Conservation (phyloP, 2,329 filamentous ascomycete species). For the Huntiella abstrusa region DNA sequence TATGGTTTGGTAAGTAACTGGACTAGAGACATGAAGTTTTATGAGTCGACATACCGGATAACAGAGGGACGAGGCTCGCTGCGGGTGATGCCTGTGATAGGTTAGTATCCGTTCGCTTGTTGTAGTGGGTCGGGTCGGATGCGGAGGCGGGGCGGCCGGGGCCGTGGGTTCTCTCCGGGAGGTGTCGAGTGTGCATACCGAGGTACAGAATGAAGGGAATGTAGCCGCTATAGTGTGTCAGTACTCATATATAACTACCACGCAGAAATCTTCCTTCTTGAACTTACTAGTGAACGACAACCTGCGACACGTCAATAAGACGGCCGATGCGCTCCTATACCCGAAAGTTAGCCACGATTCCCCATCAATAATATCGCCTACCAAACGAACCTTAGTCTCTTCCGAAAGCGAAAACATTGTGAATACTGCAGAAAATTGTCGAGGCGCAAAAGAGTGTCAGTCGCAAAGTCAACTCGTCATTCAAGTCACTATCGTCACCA, state of each 20-base stretch:
- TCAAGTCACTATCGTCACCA: background rate
- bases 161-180: background rate
- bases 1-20: constrained; percentile 15
- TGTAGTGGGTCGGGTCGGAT: background rate
- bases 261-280: background rate
- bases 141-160: background rate
- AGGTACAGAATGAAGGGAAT: constrained; percentile 93
- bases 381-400: constrained; percentile 66
- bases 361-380: background rate
- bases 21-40: background rate
- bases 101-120: constrained; percentile 10
- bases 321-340: constrained; percentile 86
- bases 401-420: constrained; percentile 59
- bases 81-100: constrained; percentile 61
- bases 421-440: background rate
- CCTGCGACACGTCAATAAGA: constrained; percentile 83
- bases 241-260: background rate
- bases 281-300: constrained; percentile 86
- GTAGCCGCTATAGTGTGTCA: constrained; percentile 50
- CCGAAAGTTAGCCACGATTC: background rate
- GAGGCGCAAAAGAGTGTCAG: background rate
- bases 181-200: constrained; percentile 34
- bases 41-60: constrained; percentile 28
- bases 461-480: background rate
- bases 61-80: constrained; percentile 74